These are phyloP conservation scores for Colletotrichum sp. DNA, from an alignment of 2,329 filamentous ascomycete genomes.

Conservation along the genomic window DNA sequence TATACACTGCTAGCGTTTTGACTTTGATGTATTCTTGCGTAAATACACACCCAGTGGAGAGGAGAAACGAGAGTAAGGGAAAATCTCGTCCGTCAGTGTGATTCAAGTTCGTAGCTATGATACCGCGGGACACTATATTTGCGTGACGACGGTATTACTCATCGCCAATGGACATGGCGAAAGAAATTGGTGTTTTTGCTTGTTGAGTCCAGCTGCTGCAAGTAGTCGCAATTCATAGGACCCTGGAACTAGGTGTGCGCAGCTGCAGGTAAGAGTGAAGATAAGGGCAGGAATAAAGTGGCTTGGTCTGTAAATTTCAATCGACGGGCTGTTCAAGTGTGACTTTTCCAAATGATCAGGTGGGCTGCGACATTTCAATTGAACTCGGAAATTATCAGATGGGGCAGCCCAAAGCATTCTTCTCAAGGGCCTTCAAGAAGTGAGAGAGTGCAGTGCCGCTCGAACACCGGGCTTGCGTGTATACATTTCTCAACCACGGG, in stretches of 20 bases:
- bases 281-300: too few species aligned
- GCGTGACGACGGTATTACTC: not conserved
- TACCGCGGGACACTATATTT: not conserved
- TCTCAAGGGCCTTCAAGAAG: accelerated
- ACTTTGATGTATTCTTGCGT: not conserved
- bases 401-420: accelerated
- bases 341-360: too few species aligned
- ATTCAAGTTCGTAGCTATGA: not conserved
- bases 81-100: not conserved
- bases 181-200: too few species aligned
- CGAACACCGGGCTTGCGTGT: accelerated
- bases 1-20: not conserved
- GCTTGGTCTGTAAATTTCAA: too few species aligned
- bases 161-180: too few species aligned
- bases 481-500: not conserved
- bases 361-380: not conserved
- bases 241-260: too few species aligned
- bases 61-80: not conserved
- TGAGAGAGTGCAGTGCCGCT: not conserved
- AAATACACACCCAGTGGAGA: not conserved
- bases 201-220: too few species aligned
- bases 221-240: too few species aligned
- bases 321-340: too few species aligned
- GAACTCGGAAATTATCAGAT: not conserved
- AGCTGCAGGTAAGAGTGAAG: too few species aligned